Base-by-base conservation (phyloP, 2,329 filamentous ascomycete species). In the Colletotrichum sp. region DNA sequence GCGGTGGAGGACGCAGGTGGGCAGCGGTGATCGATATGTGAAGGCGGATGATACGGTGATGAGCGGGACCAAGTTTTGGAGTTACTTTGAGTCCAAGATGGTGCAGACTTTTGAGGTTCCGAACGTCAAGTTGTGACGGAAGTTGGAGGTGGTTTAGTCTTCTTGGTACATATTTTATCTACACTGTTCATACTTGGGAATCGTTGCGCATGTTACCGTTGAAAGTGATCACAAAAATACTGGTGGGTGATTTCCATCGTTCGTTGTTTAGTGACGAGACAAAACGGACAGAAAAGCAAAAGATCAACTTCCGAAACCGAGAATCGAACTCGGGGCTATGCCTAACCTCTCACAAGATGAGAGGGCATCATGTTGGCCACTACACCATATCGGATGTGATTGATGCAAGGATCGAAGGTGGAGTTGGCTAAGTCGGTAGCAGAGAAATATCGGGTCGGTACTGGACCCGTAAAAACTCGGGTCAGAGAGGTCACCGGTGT, bases 21-120 rank as follows among this genome's bases (percentile, higher is more conserved):
- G 82, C n/a, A 78, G 76, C 21, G 85, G 85, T 9, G 79, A 80
- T n/a, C 79, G 79, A 56, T 86, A 85, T 74, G 83, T 79, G 16
- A 76, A 78, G 21, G 78, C 80, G 61, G 77, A 73, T 21, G 84
- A 84, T 73, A 85, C 81, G 1, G 73, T 65, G 4, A 77, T 86
- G 4, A 81, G 77, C 43, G 83, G 84, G 24, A 82, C 78, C 1
- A 83, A 80, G 73, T 86, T 86, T 67, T 83, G 82, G 82, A 82
- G 82, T 6, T 81, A 80, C 13, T 85, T 86, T 71, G 80, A 79
- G 21, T 80, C 72, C 12, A 81, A 82, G 52, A 78, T 78, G 71
- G 81, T 86, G 4, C 83, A 85, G 78, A 86, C 84, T 0, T 86
- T 86, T 67, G 85, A 86, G 73, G 73, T 86, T 16, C 67, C 75